These are phyloP conservation scores for Plasmopara halstedii DNA, from an alignment of 352 stramenopile genomes.

Conservation along the genomic window DNA sequence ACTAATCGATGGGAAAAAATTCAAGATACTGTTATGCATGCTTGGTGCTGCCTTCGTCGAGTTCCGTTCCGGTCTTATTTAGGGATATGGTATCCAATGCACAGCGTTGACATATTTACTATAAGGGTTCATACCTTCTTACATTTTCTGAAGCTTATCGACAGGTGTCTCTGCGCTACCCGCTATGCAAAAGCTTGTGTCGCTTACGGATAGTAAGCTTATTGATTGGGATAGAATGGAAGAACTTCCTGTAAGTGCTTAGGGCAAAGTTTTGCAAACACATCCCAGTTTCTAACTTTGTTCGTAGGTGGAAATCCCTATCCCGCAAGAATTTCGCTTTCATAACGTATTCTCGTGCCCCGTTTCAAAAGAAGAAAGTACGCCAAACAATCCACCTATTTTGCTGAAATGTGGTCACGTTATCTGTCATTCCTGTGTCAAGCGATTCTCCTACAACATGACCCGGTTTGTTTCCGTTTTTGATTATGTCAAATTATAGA, in stretches of 20 bases:
- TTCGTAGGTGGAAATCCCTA: slow-evolving; percentile 60
- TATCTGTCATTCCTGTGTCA: slow-evolving; percentile 76
- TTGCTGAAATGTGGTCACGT: slow-evolving; percentile 84
- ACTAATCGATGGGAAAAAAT: slow-evolving; percentile 66
- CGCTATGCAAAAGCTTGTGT: slow-evolving; percentile 72
- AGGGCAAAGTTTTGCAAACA: background rate
- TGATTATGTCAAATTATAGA: background rate
- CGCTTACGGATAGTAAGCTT: slow-evolving; percentile 74
- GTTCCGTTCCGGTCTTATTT: slow-evolving; percentile 70
- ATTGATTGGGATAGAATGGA: slow-evolving; percentile 67
- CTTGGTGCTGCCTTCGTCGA: slow-evolving; percentile 62
- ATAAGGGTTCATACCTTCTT: background rate
- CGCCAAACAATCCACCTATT: slow-evolving; percentile 74
- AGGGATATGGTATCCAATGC: slow-evolving; percentile 47
- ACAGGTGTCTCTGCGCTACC: slow-evolving; percentile 60
- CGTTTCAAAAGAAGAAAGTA: slow-evolving; percentile 82
- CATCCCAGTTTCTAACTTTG: slow-evolving; percentile 1
- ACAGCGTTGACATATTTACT: too few relatives aligned
- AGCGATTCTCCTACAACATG: slow-evolving; percentile 76
- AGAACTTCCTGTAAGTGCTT: slow-evolving; percentile 51
- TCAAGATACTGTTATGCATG: slow-evolving; percentile 53
- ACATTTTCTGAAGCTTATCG: slow-evolving; percentile 37
- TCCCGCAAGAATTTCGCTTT: slow-evolving; percentile 75
- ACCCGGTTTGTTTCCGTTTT: slow-evolving; percentile 34
- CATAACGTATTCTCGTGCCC: slow-evolving; percentile 85